Conservation (phyloP, 2,329 filamentous ascomycete genomes). For the Penicillium occitanis region DNA sequence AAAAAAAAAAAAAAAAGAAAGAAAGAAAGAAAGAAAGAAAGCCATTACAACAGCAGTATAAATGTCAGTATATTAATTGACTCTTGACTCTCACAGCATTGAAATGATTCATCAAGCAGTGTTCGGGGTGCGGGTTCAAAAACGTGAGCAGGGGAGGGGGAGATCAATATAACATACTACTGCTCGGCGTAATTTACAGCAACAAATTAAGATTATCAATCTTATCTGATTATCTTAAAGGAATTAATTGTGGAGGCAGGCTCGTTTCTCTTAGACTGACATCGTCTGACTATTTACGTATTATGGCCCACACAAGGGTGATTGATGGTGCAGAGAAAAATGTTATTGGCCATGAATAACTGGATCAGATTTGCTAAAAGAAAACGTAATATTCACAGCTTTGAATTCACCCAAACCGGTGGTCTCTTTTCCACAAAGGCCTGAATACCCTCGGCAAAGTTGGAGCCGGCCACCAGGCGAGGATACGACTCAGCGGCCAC, state of each 20-base stretch:
- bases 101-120: not conserved
- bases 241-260: not conserved
- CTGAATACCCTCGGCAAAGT: constrained; percentile 68
- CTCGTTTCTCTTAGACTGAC: not conserved
- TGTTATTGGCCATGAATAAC: not conserved
- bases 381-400: constrained; percentile 1
- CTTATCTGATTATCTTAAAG: constrained; percentile 5
- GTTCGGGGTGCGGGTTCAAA: not conserved
- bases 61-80: not conserved
- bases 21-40: too few relatives aligned
- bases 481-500: constrained; percentile 57
- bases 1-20: too few relatives aligned
- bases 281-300: not conserved
- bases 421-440: constrained; percentile 71
- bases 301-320: not conserved
- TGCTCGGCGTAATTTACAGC: not conserved
- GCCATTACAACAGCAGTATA: not conserved
- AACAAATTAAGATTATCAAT: not conserved
- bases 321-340: not conserved
- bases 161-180: not conserved
- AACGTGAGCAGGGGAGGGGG: not conserved
- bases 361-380: not conserved
- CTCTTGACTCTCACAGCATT: too few relatives aligned
- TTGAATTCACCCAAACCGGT: constrained; percentile 53
- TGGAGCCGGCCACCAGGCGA: constrained; percentile 60